A percentile compares a stretch with the other conserved stretches of the same genome.
These are phyloP conservation scores for Nidularia sp. DNA, from an alignment of 768 basidiomycete genomes.

Conservation along the genomic window DNA sequence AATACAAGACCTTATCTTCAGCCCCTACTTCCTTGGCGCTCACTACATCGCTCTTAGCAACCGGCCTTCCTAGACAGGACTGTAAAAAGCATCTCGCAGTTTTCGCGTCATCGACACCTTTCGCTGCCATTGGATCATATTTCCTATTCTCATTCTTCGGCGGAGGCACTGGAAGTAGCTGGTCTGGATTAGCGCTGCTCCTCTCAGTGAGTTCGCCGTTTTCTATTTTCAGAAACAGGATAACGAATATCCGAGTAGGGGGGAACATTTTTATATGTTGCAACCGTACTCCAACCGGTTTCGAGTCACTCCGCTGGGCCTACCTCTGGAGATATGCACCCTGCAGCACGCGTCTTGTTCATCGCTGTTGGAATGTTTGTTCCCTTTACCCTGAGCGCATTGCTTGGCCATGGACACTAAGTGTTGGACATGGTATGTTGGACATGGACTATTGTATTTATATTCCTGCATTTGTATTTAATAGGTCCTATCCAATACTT, in stretches of 20 bases:
- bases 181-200: conserved; percentile 76
- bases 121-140: conserved; percentile 79
- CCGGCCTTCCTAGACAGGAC: conserved; percentile 58
- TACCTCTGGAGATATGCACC: conserved; percentile 37
- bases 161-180: conserved; percentile 36
- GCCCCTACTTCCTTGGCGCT: conserved; percentile 91
- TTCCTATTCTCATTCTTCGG: conserved; percentile 54
- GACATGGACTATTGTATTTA: neutral
- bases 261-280: conserved; percentile 93
- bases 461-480: neutral
- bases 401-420: conserved; percentile 63
- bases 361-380: conserved; percentile 68
- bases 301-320: conserved; percentile 36
- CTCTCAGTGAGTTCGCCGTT: conserved; percentile 63
- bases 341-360: conserved; percentile 42
- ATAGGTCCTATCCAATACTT: neutral
- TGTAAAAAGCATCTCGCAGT: conserved; percentile 72
- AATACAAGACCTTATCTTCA: conserved; percentile 19
- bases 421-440: neutral
- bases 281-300: conserved; percentile 81
- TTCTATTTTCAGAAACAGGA: neutral
- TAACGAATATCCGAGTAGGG: conserved; percentile 34
- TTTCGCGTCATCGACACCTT: conserved; percentile 83
- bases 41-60: conserved; percentile 79
- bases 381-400: conserved; percentile 54